These are phyloP conservation scores for Lasiodiplodia hormozganensis DNA, from an alignment of 2,329 filamentous ascomycete species.

Conservation along the genomic window DNA sequence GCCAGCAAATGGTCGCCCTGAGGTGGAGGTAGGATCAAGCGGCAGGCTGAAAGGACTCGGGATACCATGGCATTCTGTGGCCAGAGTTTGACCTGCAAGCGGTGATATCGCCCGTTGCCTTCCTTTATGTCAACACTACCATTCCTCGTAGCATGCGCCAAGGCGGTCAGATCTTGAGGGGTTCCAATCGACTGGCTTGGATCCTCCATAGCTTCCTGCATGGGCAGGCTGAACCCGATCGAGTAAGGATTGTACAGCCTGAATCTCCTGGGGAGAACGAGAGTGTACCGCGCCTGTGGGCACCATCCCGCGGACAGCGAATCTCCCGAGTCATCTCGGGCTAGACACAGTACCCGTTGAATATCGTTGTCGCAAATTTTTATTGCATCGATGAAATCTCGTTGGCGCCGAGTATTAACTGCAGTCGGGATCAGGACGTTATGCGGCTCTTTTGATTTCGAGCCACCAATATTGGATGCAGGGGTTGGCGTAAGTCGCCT, in stretches of 20 bases:
- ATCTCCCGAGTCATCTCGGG: conserved; percentile 34
- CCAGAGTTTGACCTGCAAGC: conserved; percentile 40
- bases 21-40: conserved; percentile 44
- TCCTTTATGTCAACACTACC: conserved; percentile 39
- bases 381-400: conserved; percentile 38
- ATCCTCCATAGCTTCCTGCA: not conserved
- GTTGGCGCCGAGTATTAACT: conserved; percentile 38
- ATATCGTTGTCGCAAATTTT: conserved; percentile 43
- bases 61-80: conserved; percentile 40
- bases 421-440: conserved; percentile 46
- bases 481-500: conserved; percentile 42
- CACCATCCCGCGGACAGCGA: conserved; percentile 47
- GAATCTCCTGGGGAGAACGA: conserved; percentile 30
- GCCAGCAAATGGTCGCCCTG: conserved; percentile 46
- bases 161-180: conserved; percentile 7
- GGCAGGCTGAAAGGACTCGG: conserved; percentile 42
- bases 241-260: conserved; percentile 45
- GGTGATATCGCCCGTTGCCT: conserved; percentile 41
- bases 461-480: conserved; percentile 33
- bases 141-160: not conserved
- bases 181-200: not conserved
- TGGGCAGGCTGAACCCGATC: conserved; percentile 32
- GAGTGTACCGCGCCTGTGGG: conserved; percentile 40
- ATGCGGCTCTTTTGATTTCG: not conserved
- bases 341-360: conserved; percentile 42